A percentile compares a stretch with the other conserved stretches of the same genome.
phyloP scores from a whole-genome alignment of 2,329 filamentous ascomycete species.

The Botrytis hyacinthi region DNA sequence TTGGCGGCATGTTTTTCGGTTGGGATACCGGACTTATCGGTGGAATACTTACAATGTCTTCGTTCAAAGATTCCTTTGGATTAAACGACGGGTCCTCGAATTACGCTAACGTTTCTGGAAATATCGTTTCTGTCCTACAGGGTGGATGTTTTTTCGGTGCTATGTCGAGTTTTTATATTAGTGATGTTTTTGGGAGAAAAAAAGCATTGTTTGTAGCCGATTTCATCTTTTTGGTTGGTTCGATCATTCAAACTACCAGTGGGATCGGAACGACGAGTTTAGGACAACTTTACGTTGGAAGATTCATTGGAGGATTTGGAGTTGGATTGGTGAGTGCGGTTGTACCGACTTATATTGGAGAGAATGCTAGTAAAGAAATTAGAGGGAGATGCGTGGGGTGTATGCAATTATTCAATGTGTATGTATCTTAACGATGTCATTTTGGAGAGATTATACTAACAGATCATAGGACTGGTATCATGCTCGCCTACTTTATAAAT shows the following conservation, averaged over 20 bases:
- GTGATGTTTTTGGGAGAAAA: conserved; percentile 36
- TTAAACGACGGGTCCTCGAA: background rate
- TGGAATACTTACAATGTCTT: conserved; percentile 64
- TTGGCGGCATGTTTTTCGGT: conserved; percentile 61
- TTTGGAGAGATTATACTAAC: background rate
- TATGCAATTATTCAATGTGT: conserved; percentile 27
- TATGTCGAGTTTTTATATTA: conserved; percentile 44
- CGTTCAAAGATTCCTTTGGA: conserved; percentile 47
- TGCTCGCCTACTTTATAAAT: conserved; percentile 24
- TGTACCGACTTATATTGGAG: conserved; percentile 26
- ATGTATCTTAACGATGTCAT: background rate
- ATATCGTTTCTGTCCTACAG: conserved; percentile 64
- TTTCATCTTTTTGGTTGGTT: conserved; percentile 19
- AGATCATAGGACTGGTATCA: conserved; percentile 17
- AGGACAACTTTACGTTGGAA: conserved; percentile 18
- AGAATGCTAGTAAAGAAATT: conserved; percentile 23
- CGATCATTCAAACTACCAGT: conserved; percentile 20
- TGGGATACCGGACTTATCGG: conserved; percentile 72
- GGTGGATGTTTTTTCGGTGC: conserved; percentile 64
- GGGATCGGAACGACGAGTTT: conserved; percentile 20
- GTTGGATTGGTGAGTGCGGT: conserved; percentile 24
- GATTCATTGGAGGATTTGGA: conserved; percentile 24
- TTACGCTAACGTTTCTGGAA: conserved; percentile 11
- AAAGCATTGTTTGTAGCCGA: conserved; percentile 21
- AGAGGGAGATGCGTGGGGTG: conserved; percentile 23